Evolutionary conservation across 495 filamentous ascomycete species (phyloP).

Genomic region (Aspergillus campestris): DNA sequence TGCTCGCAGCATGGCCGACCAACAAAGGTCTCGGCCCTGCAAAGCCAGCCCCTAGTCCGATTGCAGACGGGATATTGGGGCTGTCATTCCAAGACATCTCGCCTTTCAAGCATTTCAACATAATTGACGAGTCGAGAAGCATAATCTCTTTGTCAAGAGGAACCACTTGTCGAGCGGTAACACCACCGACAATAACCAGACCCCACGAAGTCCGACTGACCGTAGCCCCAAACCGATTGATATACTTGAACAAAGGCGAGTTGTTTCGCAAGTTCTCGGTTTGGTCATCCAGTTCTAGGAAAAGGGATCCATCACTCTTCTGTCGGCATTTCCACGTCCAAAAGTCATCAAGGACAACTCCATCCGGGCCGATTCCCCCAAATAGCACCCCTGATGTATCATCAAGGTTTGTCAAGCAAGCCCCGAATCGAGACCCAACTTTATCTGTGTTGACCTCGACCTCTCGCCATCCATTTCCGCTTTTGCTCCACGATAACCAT

Average conservation of each 20-base stretch:
- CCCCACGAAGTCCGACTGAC: conserved; percentile 26
- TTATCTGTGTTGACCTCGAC: conserved; percentile 28
- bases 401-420: conserved; percentile 34
- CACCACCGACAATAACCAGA: conserved; percentile 34
- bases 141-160: conserved; percentile 29
- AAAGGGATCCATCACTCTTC: conserved; percentile 15
- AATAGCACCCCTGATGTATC: conserved; percentile 47
- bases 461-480: conserved; percentile 40
- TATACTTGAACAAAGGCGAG: conserved; percentile 14
- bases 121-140: conserved; percentile 16
- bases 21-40: conserved; percentile 48
- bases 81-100: conserved; percentile 4
- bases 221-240: conserved; percentile 25
- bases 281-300: conserved; percentile 17
- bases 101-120: conserved; percentile 6
- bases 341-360: conserved; percentile 46
- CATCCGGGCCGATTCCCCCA: conserved; percentile 58
- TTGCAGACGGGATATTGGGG: conserved; percentile 10
- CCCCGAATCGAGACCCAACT: conserved; percentile 54
- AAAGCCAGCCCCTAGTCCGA: conserved; percentile 14
- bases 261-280: conserved; percentile 14
- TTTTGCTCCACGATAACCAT: conserved; percentile 56
- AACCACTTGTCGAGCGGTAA: conserved; percentile 24
- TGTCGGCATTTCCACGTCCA: conserved; percentile 46
- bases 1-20: conserved; percentile 52